phyloP scores from a whole-genome alignment of 129 eudicot species.

The Heracleum sosnowskyi region DNA sequence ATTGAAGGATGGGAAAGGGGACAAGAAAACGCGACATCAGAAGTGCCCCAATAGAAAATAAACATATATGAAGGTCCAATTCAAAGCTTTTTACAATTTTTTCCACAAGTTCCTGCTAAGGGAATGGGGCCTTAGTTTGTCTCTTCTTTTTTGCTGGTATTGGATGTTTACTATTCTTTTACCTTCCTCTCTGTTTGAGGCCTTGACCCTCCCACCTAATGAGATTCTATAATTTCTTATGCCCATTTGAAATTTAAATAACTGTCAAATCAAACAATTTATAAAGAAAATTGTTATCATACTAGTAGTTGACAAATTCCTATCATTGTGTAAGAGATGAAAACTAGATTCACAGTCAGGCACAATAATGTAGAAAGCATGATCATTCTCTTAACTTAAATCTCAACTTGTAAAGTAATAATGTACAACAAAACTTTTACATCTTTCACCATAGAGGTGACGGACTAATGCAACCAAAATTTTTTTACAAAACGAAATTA shows the following conservation, averaged over 20 bases:
- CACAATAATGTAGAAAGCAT: neutral
- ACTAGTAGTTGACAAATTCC: too few relatives aligned
- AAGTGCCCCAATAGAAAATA: neutral
- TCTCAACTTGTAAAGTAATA: slow-evolving; percentile 18
- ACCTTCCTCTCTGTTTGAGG: neutral
- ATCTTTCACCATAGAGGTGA: neutral
- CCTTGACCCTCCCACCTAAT: neutral
- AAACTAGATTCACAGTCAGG: too few relatives aligned
- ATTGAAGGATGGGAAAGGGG: neutral
- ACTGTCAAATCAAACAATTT: too few relatives aligned
- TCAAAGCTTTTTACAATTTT: neutral
- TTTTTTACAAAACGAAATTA: neutral
- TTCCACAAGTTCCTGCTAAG: neutral
- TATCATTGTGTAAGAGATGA: too few relatives aligned
- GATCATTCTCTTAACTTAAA: neutral
- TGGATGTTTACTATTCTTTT: neutral
- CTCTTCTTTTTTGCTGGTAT: neutral
- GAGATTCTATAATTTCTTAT: neutral
- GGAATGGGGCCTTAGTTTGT: neutral
- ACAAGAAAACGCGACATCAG: slow-evolving; percentile 3
- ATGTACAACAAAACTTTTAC: slow-evolving; percentile 31
- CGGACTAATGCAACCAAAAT: slow-evolving; percentile 1
- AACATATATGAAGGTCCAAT: neutral
- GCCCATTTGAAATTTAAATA: neutral
- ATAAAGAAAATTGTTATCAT: too few relatives aligned